Base-by-base conservation (phyloP, 805 yeast species). In the Zygosaccharomyces bisporus region DNA sequence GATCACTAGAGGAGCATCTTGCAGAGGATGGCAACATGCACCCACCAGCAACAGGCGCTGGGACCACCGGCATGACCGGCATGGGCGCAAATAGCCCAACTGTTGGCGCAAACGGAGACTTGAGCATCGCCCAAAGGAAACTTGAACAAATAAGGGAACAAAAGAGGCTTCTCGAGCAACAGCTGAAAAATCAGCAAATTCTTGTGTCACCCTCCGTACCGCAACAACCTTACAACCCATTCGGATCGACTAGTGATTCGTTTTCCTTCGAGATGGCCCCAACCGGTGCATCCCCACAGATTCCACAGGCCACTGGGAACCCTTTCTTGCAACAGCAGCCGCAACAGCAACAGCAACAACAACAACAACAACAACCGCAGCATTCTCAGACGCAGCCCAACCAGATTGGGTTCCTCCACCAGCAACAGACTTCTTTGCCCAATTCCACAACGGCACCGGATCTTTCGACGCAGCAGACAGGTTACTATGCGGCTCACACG, bases 1-100 rank as follows among this genome's bases (percentile, higher is more conserved):
- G 81, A 25, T 82, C 95, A 10, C 75, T 93, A 49, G 93, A 88
- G 60, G 96, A 90, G 55, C 95, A 91, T 63, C 69, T 93, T 53
- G 76, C 81, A 52, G 97, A 91, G 60, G 88, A 90, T 23, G 93
- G 86, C 56, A 81, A 77, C 64, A 49, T 39, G 32, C 52, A 51
- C 49, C 33, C 40, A 12, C 18, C 32, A 14, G 18, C 12, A 3
- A 25, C 40, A 5, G 40, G 32, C 25, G 40, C 40, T 5, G 30
- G 30, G n/a, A 53, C 31, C 41, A 39, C 57, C 1, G 53, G 57
- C 38, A 55, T 33, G 14, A 51, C 44, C 46, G 14, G 20, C 9
- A 24, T 24, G 5, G 30, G n/a, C 13, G 32, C 24, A 4, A 16
- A 21, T 6, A 32, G 40, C 20, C 52, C 41, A 44, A 48, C 37